phyloP scores from a whole-genome alignment of 805 yeast genomes.

The Scheffersomyces coipomensis region DNA sequence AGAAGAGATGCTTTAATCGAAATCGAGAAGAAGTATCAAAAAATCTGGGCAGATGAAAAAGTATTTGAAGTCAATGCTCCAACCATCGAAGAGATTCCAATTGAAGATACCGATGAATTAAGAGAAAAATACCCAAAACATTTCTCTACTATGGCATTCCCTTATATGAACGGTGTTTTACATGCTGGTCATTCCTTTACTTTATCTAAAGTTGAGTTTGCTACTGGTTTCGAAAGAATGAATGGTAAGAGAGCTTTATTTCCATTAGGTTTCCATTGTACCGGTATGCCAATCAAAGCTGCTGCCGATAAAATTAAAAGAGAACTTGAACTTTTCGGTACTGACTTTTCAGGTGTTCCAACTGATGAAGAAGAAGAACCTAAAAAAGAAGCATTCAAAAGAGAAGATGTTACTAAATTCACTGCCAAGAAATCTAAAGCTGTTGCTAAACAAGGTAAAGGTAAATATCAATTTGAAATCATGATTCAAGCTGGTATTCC shows the following conservation, averaged over 20 bases:
- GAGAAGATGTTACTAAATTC: conserved; percentile 86
- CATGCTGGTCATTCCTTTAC: conserved; percentile 99
- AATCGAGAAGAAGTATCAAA: conserved; percentile 85
- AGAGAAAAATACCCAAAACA: conserved; percentile 80
- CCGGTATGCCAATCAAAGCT: conserved; percentile 97
- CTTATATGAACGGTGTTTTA: conserved; percentile 97
- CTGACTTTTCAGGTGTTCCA: conserved; percentile 69
- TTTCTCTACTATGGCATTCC: conserved; percentile 95
- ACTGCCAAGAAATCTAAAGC: conserved; percentile 92
- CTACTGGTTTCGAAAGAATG: conserved; percentile 93
- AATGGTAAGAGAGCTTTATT: conserved; percentile 87
- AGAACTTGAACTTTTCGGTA: conserved; percentile 89
- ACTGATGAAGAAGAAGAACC: conserved; percentile 54
- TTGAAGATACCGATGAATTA: conserved; percentile 58
- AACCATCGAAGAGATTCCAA: conserved; percentile 54
- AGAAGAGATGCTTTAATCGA: conserved; percentile 93
- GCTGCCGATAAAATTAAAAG: conserved; percentile 93
- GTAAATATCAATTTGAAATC: conserved; percentile 93
- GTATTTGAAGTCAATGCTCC: conserved; percentile 90
- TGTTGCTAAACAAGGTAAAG: conserved; percentile 88
- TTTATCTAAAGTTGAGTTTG: conserved; percentile 87
- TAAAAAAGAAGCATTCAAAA: conserved; percentile 13
- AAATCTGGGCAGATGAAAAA: conserved; percentile 83
- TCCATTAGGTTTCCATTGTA: conserved; percentile 98
- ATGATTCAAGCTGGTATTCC: conserved; percentile 93